Base-by-base conservation (phyloP, 2,329 filamentous ascomycete species). In the Pseudocercospora musae region DNA sequence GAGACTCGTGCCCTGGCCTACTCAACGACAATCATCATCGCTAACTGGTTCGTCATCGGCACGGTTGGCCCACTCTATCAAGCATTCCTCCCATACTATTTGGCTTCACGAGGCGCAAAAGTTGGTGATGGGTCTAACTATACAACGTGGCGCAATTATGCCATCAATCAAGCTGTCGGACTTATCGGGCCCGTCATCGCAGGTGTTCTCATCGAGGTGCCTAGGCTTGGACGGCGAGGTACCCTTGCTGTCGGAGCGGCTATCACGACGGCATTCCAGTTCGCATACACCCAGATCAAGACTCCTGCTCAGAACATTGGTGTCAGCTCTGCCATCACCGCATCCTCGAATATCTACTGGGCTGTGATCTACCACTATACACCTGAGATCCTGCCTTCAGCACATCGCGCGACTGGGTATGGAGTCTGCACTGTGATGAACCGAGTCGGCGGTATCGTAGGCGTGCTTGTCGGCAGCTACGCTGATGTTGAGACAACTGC, bases 21-120 rank as follows among this genome's bases (percentile, higher is more conserved):
- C 29, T 70, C 67, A 11, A 71, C 71, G 4, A 31, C 49, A 4
- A 59, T 71, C 20, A 70, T 73, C 42, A 62, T 69, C 3, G 57
- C 62, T 23, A 70, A 69, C 33, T 72, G 69, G 70, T 69, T 69
- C 42, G 57, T 60, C 15, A 60, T 63, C 7, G 91, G 91, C 63
- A 89, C 96, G 85, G 91, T 88, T 3, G 96, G 93, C 71, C 91
- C 91, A 0, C 84, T 96, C 1, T 96, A 94, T 83, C 95, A 94
- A 75, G 89, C 90, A 57, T 96, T 96, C 77, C 82, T 96, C n/a
- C 92, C 92, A 0, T 90, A 95, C 68, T 95, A 94, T 71, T 85
- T 95, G 64, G 57, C 54, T 13, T 60, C 53, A 23, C 53, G 62
- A 15, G 62, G 62, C 21, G 62, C 54, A 8, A 27, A 33, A 9